Evolutionary conservation across 345 rosid genomes (phyloP), one percentile per base, ranked within the genome.

Genomic region (Alliaria petiolata): DNA sequence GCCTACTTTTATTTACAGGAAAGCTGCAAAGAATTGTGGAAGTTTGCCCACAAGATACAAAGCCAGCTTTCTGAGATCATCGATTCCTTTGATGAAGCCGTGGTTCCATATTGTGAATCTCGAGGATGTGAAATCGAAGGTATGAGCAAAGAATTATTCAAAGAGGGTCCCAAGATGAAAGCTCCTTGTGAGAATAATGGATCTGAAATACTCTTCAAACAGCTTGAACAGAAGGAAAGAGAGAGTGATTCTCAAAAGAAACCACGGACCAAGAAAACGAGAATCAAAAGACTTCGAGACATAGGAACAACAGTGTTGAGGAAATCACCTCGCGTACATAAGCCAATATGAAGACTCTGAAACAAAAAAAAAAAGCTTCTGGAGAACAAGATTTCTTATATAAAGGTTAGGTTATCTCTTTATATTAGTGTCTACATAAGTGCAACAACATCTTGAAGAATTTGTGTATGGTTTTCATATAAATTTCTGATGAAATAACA

Each of bases 1-100:
- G 10, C 14, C 6, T 36, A 26, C 19, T 51, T 49, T 14, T 19
- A 19, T 67, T 9, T 43, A 60, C 64, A 75, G 79, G 74, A 68
- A 68, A 75, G 74, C 79, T 75, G 74, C 69, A 46, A 53, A 61
- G 63, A 75, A 44, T 47, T 75, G 43, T 19, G 74, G 50, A 67
- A 34, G 42, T 10, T 44, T 67, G 69, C 60, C 13, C 56, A 67
- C 6, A 67, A 67, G 72, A 51, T 75, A 33, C 46, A 67, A 60
- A 58, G 42, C 56, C 74, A 67, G 73, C 73, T 67, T n/a, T 60
- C 69, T 14, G 49, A 42, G 62, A 34, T 74, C 49, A 49, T 74
- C 6, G 62, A 35, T 39, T 47, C 62, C 11, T 5, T 14, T 58
- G 68, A 60, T 67, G 59, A 58, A 33, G 25, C 61, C 30, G 19